Evolutionary conservation across 495 filamentous ascomycete genomes (phyloP).

Genomic region (Tuber borchii): DNA sequence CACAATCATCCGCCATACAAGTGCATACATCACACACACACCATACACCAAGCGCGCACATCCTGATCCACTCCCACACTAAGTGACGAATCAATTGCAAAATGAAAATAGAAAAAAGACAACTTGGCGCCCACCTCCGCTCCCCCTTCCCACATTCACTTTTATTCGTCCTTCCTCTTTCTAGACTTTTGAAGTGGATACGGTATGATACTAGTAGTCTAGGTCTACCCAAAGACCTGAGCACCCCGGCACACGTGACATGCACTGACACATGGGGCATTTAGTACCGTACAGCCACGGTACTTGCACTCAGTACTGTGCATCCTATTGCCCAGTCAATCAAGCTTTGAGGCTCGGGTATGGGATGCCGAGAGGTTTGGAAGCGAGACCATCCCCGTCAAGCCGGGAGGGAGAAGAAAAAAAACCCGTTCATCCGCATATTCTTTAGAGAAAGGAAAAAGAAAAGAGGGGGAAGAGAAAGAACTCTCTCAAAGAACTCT

Average conservation of each 20-base stretch:
- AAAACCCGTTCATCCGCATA: background rate
- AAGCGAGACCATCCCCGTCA: background rate
- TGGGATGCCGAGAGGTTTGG: background rate
- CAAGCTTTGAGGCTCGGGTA: background rate
- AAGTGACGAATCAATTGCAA: background rate
- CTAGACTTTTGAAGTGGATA: constrained; percentile 3
- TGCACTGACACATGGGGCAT: background rate
- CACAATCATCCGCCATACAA: constrained; percentile 6
- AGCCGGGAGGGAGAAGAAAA: background rate
- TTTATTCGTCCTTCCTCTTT: constrained; percentile 11
- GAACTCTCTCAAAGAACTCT: background rate
- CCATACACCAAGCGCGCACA: no score
- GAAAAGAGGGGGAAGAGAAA: background rate
- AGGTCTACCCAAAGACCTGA: background rate
- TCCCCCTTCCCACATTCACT: constrained; percentile 3
- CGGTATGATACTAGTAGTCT: no score
- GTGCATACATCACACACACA: background rate
- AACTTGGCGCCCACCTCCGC: background rate
- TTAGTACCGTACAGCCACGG: no score
- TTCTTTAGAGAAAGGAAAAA: background rate
- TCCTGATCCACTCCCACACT: background rate
- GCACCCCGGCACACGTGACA: background rate
- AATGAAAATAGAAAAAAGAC: background rate
- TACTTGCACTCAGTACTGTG: no score
- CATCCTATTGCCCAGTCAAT: background rate